Conservation (phyloP, 2,329 filamentous ascomycete genomes). For the Sarocladiaceae sp. region DNA sequence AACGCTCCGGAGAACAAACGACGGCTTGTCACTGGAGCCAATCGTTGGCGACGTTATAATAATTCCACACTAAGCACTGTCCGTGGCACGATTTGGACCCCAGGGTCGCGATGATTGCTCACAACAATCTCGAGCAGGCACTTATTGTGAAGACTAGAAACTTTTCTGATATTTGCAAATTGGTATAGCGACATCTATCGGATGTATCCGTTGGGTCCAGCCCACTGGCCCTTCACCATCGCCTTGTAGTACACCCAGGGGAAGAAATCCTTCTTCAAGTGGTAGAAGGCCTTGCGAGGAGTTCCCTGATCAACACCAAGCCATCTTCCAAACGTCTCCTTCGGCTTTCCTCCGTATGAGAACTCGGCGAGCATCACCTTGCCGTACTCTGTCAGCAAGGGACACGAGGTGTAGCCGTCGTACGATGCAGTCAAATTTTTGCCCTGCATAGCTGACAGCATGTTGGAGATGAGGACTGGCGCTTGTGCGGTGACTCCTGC, state of each 20-base stretch:
- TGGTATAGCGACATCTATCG: neutral
- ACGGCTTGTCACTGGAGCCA: no score
- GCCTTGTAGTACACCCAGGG: conserved; percentile 60
- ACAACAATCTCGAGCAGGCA: no score
- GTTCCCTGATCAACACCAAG: conserved; percentile 47
- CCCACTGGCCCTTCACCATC: conserved; percentile 61
- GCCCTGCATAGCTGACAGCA: conserved; percentile 41
- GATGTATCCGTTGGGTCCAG: conserved; percentile 49
- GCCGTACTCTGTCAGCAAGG: conserved; percentile 51
- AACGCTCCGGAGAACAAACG: no score
- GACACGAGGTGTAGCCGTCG: conserved; percentile 54
- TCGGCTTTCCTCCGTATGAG: conserved; percentile 58
- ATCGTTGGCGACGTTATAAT: no score
- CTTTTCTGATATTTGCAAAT: neutral
- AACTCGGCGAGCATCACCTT: conserved; percentile 63
- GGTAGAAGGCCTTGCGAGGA: conserved; percentile 54
- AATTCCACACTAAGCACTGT: no score
- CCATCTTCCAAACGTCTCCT: conserved; percentile 54
- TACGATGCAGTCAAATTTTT: conserved; percentile 39
- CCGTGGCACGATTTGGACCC: no score
- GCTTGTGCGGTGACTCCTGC: conserved; percentile 50
- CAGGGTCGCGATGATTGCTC: no score
- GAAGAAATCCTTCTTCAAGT: conserved; percentile 64
- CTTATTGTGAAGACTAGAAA: no score
- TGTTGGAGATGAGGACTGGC: conserved; percentile 45